Evolutionary conservation across 371 early-diverging fungal genomes (phyloP), one percentile per base, ranked within the genome.

Genomic region (Mucor racemosus): DNA sequence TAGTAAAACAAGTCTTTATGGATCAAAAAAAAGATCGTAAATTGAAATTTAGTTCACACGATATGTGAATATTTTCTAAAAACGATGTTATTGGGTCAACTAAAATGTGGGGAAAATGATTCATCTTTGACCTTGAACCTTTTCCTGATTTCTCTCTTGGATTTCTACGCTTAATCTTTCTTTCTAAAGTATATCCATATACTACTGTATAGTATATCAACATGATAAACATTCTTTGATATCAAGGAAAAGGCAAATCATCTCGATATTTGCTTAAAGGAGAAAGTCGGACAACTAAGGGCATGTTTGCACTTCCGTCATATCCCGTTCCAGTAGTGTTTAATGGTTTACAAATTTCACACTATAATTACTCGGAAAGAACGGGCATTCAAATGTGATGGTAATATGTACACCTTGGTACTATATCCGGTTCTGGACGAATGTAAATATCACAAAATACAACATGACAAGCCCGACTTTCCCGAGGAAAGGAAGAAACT

Each of bases 291-390:
- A 59, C 50, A 59, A 42, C 4, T 39, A 19, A 38, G 40, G 8
- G 35, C 36, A 50, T 13, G 48, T 48, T 48, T 48, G 48, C 41
- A 59, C 48, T 69, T 69, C 69, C 69, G 69, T 69, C 65, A 53
- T 64, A 38, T 60, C 61, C 69, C 69, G 69, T 58, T 36, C 21
- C 41, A 39, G 46, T 44, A 26, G 48, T 36, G 44, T 61, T 33
- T 54, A 54, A 54, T 54, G 34, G 21, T 48, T 42, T 48, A 19
- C 48, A 21, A 48, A 48, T 48, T 48, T 48, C 48, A 31, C n/a
- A 31, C 48, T 57, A 13, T 35, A 39, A 33, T 17, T 35, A 39
- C 14, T 39, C 59, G 58, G 35, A 64, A 36, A 26, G 26, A 40
- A 17, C 66, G 66, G 66, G 21, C 53, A 46, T 65, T 46, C 3